A percentile compares a stretch with the other conserved stretches of the same genome.
These are phyloP conservation scores for Blyttiomyces sp. DNA, from an alignment of 371 early-diverging fungal genomes.

Conservation along the genomic window DNA sequence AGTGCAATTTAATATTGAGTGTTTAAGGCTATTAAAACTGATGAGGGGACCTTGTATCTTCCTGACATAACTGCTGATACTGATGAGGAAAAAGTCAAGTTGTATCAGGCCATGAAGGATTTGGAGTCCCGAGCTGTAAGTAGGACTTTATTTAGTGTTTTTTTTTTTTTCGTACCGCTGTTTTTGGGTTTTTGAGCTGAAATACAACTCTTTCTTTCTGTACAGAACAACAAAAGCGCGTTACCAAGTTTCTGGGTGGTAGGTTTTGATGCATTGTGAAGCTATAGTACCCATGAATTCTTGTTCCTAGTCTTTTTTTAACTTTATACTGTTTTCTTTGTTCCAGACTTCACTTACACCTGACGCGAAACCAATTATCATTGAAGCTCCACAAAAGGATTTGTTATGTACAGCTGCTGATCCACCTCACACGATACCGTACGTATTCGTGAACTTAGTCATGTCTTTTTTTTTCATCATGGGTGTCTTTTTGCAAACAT, in stretches of 20 bases:
- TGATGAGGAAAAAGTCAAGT: slow-evolving; percentile 42
- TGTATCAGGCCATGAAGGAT: slow-evolving; percentile 50
- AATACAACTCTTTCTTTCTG: not conserved
- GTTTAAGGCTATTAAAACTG: slow-evolving; percentile 30
- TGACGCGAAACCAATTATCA: slow-evolving; percentile 54
- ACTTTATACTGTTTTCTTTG: slow-evolving; percentile 7
- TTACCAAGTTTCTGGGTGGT: slow-evolving; percentile 82
- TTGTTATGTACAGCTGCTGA: slow-evolving; percentile 69
- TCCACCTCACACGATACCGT: slow-evolving; percentile 66
- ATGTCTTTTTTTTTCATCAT: not conserved
- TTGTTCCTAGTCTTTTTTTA: slow-evolving; percentile 3
- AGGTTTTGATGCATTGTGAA: too few species aligned
- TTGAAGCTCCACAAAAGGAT: slow-evolving; percentile 56
- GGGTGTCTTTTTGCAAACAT: not conserved
- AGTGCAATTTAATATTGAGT: slow-evolving; percentile 1
- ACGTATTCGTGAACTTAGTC: too few species aligned
- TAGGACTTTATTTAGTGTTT: too few species aligned
- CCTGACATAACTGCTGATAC: slow-evolving; percentile 39
- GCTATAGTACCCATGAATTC: too few species aligned
- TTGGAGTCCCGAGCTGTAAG: too few species aligned
- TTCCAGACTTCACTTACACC: slow-evolving; percentile 73
- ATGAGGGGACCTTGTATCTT: slow-evolving; percentile 22
- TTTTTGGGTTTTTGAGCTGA: too few species aligned
- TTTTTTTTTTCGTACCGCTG: too few species aligned
- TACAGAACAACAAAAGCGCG: slow-evolving; percentile 48